These are phyloP conservation scores for Plectranthus barbatus DNA, from an alignment of 257 asterid species.

Conservation along the genomic window DNA sequence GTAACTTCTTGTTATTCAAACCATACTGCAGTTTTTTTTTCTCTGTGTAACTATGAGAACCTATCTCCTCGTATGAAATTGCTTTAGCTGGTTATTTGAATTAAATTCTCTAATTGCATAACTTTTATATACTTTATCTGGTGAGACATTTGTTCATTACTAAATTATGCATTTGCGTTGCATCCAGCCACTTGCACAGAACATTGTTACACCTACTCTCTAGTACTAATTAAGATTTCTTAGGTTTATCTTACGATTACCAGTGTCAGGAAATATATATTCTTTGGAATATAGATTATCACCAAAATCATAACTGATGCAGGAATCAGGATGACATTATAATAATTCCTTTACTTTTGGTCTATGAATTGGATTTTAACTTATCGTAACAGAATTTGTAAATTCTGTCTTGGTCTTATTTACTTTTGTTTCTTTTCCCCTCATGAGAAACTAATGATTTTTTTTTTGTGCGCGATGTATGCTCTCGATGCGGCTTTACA, in stretches of 20 bases:
- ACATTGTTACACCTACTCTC: background rate
- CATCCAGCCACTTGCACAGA: background rate
- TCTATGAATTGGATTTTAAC: background rate
- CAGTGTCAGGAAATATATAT: conserved; percentile 4
- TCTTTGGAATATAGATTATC: conserved; percentile 1
- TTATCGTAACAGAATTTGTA: background rate
- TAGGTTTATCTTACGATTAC: background rate
- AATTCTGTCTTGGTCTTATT: conserved; percentile 6
- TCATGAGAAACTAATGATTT: conserved; percentile 23
- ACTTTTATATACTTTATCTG: background rate
- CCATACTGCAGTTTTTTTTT: background rate
- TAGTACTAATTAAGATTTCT: background rate
- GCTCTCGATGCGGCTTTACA: conserved; percentile 16
- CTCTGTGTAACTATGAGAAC: background rate
- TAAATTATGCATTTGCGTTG: background rate
- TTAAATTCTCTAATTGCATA: background rate
- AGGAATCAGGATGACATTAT: background rate
- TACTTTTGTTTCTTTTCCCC: background rate
- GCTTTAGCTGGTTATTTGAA: background rate
- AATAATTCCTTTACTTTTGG: background rate
- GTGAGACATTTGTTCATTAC: background rate
- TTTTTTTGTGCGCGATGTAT: conserved; percentile 19
- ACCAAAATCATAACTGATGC: conserved; percentile 12
- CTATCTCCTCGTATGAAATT: conserved; percentile 1
- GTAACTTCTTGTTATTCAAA: background rate